Evolutionary conservation across 306 rosid genomes (phyloP).

Genomic region (Notholithocarpus densiflorus): DNA sequence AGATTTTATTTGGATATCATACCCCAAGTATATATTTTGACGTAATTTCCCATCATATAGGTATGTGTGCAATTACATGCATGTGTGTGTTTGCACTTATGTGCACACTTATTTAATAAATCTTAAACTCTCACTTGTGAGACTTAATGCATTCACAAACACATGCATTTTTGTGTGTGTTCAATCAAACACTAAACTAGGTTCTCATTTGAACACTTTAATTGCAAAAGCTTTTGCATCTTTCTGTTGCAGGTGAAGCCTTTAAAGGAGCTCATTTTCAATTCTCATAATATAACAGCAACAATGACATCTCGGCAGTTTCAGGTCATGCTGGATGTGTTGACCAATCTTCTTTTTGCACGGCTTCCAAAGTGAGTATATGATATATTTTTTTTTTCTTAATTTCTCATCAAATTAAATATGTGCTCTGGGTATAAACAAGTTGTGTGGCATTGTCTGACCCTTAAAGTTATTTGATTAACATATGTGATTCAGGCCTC

Average conservation of each 20-base stretch:
- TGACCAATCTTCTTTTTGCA: constrained; percentile 92
- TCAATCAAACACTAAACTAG: background rate
- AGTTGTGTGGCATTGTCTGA: constrained; percentile 21
- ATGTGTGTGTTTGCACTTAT: background rate
- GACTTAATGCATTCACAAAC: background rate
- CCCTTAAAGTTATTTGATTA: constrained; percentile 26
- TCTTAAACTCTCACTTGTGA: background rate
- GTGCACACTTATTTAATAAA: background rate
- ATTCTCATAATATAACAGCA: constrained; percentile 81
- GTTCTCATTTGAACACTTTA: background rate
- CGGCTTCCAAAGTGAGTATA: constrained; percentile 84
- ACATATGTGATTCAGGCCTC: constrained; percentile 66
- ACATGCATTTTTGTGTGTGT: background rate
- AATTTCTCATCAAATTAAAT: constrained; percentile 9
- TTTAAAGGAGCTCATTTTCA: constrained; percentile 83
- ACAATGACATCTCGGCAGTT: constrained; percentile 99
- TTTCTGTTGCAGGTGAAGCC: constrained; percentile 86
- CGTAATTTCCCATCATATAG: background rate
- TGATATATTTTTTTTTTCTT: background rate
- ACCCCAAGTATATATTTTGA: background rate
- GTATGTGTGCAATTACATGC: background rate
- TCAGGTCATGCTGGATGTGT: constrained; percentile 93
- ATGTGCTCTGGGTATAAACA: background rate
- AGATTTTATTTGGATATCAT: too few relatives aligned
- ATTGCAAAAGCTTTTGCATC: constrained; percentile 5